phyloP scores from a whole-genome alignment of 1,139 yeast genomes.

The Tardiomyces digboiensis region DNA sequence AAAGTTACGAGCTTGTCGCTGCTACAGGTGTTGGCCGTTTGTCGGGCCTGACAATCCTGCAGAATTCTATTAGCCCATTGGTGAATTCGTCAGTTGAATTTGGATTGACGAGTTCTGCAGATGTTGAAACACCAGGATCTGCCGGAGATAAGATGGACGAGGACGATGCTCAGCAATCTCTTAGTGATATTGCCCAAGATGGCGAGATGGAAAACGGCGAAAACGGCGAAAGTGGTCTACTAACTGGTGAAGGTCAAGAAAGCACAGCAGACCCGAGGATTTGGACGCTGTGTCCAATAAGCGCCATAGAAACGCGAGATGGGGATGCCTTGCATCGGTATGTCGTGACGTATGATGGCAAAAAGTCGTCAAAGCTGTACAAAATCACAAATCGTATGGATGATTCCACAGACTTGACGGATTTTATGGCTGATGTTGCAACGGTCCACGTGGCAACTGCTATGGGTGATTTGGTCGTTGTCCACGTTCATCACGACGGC shows the following conservation, averaged over 20 bases:
- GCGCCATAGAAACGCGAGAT: slow-evolving; percentile 4
- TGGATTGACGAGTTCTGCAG: neutral
- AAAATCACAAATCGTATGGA: neutral
- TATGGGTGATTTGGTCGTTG: slow-evolving; percentile 48
- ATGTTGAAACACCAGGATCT: no score
- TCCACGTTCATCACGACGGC: slow-evolving; percentile 66
- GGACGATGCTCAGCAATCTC: no score
- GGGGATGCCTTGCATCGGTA: slow-evolving; percentile 1
- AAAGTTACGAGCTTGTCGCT: slow-evolving; percentile 46
- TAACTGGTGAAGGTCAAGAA: slow-evolving; percentile 65
- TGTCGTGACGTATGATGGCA: neutral
- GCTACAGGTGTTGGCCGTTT: slow-evolving; percentile 56
- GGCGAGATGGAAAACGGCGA: no score
- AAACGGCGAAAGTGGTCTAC: no score
- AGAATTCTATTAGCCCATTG: slow-evolving; percentile 56
- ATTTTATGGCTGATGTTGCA: slow-evolving; percentile 52
- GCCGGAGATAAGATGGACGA: no score
- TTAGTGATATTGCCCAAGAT: no score
- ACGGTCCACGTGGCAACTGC: slow-evolving; percentile 63
- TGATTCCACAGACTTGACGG: slow-evolving; percentile 21
- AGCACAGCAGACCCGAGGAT: slow-evolving; percentile 20
- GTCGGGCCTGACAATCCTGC: slow-evolving; percentile 52
- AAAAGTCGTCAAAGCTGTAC: neutral
- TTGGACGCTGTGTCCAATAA: slow-evolving; percentile 26
- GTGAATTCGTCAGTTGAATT: neutral